A percentile compares a stretch with the other conserved stretches of the same genome.
Evolutionary conservation across 345 rosid genomes (phyloP).

Genomic region (Erysimum cheiranthoides): DNA sequence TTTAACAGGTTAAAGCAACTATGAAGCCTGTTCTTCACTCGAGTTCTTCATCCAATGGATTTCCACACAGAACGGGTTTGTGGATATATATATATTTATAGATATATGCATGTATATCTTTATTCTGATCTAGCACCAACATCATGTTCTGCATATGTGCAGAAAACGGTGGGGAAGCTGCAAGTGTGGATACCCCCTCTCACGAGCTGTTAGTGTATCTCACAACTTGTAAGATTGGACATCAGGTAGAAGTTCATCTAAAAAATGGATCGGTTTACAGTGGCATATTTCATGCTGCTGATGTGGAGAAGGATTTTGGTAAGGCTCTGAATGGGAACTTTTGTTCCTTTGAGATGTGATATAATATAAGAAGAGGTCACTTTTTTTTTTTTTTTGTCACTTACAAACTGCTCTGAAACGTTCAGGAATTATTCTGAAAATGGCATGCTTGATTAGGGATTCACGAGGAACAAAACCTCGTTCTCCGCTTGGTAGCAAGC

Average conservation of each 20-base stretch:
- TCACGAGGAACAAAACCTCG: constrained; percentile 56
- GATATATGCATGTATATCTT: background rate
- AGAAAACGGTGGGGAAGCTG: constrained; percentile 50
- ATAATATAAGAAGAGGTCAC: constrained; percentile 6
- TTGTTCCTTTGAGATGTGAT: constrained; percentile 25
- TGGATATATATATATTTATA: constrained; percentile 1
- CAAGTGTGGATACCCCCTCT: constrained; percentile 57
- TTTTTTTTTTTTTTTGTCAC: constrained; percentile 6
- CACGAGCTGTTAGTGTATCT: constrained; percentile 66
- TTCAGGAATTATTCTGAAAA: constrained; percentile 85
- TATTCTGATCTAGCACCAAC: constrained; percentile 12
- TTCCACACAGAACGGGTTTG: constrained; percentile 62
- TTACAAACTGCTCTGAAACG: constrained; percentile 30
- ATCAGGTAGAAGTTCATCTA: constrained; percentile 83
- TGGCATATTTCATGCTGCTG: constrained; percentile 80
- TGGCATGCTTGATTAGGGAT: constrained; percentile 80
- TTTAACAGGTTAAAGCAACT: constrained; percentile 37
- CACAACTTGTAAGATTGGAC: constrained; percentile 77
- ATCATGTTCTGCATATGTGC: constrained; percentile 45
- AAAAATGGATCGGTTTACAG: constrained; percentile 78
- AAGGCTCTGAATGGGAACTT: constrained; percentile 38
- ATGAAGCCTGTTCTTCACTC: constrained; percentile 51
- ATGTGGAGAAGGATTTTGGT: constrained; percentile 80
- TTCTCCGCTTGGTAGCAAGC: constrained; percentile 62
- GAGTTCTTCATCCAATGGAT: constrained; percentile 61